phyloP scores from a whole-genome alignment of 1,284 basidiomycete species.

The Puccinia horiana region DNA sequence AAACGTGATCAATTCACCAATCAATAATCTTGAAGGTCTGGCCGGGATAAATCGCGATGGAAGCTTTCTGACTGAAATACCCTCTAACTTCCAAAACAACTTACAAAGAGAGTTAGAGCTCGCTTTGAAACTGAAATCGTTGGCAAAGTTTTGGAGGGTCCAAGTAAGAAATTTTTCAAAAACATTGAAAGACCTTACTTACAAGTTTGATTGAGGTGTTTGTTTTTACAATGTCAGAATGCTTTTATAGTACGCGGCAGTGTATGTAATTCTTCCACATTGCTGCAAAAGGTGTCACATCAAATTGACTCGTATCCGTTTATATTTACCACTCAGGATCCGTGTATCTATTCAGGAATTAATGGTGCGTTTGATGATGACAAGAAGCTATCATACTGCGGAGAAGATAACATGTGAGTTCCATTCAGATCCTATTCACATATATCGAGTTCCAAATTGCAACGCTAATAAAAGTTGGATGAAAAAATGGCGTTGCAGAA shows the following conservation, averaged over 20 bases:
- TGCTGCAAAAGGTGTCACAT: neutral
- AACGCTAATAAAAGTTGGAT: neutral
- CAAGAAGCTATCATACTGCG: constrained; percentile 44
- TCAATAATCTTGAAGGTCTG: constrained; percentile 23
- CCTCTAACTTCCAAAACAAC: constrained; percentile 44
- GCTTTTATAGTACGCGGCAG: constrained; percentile 44
- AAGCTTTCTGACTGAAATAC: constrained; percentile 38
- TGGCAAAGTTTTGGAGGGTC: constrained; percentile 49
- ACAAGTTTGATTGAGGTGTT: neutral
- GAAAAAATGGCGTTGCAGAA: neutral
- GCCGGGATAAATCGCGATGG: constrained; percentile 41
- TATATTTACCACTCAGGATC: constrained; percentile 20
- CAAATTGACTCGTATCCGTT: neutral
- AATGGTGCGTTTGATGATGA: constrained; percentile 36
- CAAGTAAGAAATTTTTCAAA: constrained; percentile 22
- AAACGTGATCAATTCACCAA: constrained; percentile 34
- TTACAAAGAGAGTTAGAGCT: constrained; percentile 47
- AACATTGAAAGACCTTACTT: neutral
- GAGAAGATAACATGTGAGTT: constrained; percentile 46
- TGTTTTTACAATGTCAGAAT: constrained; percentile 10
- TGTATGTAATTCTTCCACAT: neutral
- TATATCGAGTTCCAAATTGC: no score
- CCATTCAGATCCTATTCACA: no score
- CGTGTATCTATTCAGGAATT: constrained; percentile 26
- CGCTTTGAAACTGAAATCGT: constrained; percentile 43